Percentiles rank a stretch among this genome's conserved stretches.
These are phyloP conservation scores for Elsinoe perseae DNA, from an alignment of 2,329 filamentous ascomycete genomes.

Conservation along the genomic window DNA sequence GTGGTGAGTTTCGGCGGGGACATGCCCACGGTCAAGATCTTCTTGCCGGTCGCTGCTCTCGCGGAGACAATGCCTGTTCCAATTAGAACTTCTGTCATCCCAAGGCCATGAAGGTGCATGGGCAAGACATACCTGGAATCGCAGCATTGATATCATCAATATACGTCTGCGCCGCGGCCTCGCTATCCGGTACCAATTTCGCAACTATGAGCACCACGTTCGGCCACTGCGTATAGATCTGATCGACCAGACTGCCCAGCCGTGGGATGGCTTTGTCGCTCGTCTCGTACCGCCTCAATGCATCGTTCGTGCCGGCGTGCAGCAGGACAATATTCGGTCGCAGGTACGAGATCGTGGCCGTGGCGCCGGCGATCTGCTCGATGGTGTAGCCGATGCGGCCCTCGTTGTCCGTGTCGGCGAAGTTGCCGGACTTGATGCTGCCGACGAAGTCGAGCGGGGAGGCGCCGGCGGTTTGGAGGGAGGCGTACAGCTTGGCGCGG, in stretches of 20 bases:
- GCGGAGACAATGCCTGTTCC: slow-evolving; percentile 9
- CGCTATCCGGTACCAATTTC: neutral
- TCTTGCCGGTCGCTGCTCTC: neutral
- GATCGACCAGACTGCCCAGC: neutral
- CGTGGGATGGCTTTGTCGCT: slow-evolving; percentile 7
- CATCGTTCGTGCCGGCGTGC: slow-evolving; percentile 26
- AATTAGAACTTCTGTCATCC: no score
- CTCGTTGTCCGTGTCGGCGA: slow-evolving; percentile 30
- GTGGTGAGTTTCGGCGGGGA: neutral
- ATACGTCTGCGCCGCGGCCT: slow-evolving; percentile 12
- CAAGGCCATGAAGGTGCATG: no score
- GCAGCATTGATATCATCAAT: slow-evolving; percentile 12
- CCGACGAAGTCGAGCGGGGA: slow-evolving; percentile 29
- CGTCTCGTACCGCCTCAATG: neutral
- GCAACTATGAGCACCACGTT: neutral
- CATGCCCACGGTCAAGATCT: slow-evolving; percentile 7
- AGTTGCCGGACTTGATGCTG: slow-evolving; percentile 27
- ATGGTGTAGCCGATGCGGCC: slow-evolving; percentile 30
- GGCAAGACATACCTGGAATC: neutral
- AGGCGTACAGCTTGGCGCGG: slow-evolving; percentile 25
- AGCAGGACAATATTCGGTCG: slow-evolving; percentile 25
- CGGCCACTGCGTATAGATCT: slow-evolving; percentile 11
- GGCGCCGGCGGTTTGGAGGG: slow-evolving; percentile 21
- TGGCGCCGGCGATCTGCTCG: slow-evolving; percentile 22
- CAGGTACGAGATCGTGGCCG: slow-evolving; percentile 19